Evolutionary conservation across 176 grass and related monocot genomes (phyloP), one percentile per base, ranked within the genome.

Genomic region (Rhynchospora tenuis): DNA sequence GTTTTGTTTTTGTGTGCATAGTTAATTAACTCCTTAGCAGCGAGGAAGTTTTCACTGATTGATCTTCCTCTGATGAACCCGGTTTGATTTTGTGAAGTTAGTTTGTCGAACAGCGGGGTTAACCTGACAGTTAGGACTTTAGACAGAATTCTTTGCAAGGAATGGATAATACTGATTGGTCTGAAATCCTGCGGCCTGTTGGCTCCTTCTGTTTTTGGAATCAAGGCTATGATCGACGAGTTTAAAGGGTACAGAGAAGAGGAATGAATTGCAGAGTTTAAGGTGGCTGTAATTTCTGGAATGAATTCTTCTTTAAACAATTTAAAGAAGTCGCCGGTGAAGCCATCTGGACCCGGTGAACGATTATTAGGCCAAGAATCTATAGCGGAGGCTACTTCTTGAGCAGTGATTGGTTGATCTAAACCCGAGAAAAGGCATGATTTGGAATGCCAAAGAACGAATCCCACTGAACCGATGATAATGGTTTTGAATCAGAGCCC

Each of bases 111-210:
- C 11, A 17, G 26, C 29, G 28, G 7, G 60, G 9, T 0, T n/a
- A n/a, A n/a, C n/a, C 0, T 0, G 29, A n/a, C 60, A 13, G 50
- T 50, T 2, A 26, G 7, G 5, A 81, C 4, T 28, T 81, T 61
- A 9, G 77, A 81, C 13, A 81, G 10, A 13, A 81, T 81, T 81
- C 52, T 81, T n/a, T 81, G 57, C 9, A 81, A 24, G 16, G 50
- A 20, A 19, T 48, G 7, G 10, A 81, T 81, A 14, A 81, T 15
- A 28, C 77, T 81, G 10, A 81, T 81, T 27, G 77, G 51, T 15
- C 77, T 9, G 9, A 28, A 81, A n/a, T 81, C 77, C 29, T 59
- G 59, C 7, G 77, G 47, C 5, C 55, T 7, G 14, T 0, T 22
- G 1, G 12, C 43, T 27, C 33, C 13, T 55, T 2, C n/a, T 79